Base-by-base conservation (phyloP, 805 yeast genomes). In the Zygosaccharomyces bisporus region DNA sequence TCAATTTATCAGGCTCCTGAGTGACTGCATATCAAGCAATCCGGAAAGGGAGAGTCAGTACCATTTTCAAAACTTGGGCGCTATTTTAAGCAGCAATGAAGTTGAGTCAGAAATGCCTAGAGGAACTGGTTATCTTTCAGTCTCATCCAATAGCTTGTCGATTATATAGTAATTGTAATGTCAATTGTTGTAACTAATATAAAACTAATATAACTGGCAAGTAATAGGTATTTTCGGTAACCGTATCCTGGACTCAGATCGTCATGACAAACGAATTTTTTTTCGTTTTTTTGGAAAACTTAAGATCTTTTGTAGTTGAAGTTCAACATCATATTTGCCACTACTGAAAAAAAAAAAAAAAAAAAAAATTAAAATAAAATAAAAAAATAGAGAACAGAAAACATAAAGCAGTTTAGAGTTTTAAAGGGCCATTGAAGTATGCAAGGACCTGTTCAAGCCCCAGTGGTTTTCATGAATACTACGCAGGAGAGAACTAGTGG, bases 401-500 rank as follows among this genome's bases (percentile, higher is more conserved):
- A n/a, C n/a, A 13, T 20, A 16, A 20, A 27, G 14, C 10, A 14
- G 6, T 37, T 17, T 16, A 37, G 9, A 37, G 33, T 18, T 16
- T 24, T 29, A 25, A 40, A 30, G 20, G 27, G 30, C n/a, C 41
- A 24, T 10, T 14, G 17, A 33, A 38, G 25, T 14, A 47, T 48
- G 52, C 56, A 49, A 44, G 51, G 49, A 41, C 49, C 53, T 36
- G 82, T 82, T 86, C 91, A 85, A 69, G 91, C 93, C 30, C 93
- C 93, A 37, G 91, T 84, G 38, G 87, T 84, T 52, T 81, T 81
- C 56, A 75, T 84, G 80, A 84, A 91, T 73, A 85, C 97, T 20
- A 78, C 86, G 41, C 85, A 90, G 50, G 95, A 88, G 64, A 82
- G 99, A 61, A 95, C 93, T 64, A 81, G 89, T 30, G 99, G 99